phyloP scores from a whole-genome alignment of 2,329 filamentous ascomycete species.

The Penicillium sp. region DNA sequence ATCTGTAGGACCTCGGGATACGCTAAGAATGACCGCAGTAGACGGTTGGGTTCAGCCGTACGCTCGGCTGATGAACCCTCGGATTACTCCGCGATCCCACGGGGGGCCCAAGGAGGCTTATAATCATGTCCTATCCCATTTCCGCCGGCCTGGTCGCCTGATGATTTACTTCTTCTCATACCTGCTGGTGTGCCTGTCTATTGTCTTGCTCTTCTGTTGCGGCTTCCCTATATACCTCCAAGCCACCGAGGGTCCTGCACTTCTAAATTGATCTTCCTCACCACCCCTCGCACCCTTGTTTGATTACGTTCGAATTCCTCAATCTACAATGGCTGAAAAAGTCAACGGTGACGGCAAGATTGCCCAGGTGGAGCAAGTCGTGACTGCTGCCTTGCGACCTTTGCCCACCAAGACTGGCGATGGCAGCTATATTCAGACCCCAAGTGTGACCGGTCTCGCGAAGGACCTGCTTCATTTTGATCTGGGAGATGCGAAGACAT shows the following conservation, averaged over 20 bases:
- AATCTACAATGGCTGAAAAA: constrained; percentile 23
- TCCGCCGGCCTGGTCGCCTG: constrained; percentile 12
- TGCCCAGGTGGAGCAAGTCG: constrained; percentile 39
- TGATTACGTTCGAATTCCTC: neutral
- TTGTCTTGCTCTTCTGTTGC: neutral
- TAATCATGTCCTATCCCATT: constrained; percentile 15
- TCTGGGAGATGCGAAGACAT: constrained; percentile 46
- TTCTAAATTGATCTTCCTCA: neutral
- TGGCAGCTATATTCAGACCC: constrained; percentile 40
- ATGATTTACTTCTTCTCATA: constrained; percentile 6
- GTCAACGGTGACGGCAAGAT: constrained; percentile 36
- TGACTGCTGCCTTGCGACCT: constrained; percentile 45
- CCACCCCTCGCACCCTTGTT: neutral
- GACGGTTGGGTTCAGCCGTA: constrained; percentile 8
- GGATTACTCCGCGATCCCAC: constrained; percentile 14
- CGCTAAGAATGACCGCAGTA: constrained; percentile 4
- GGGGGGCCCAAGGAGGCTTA: constrained; percentile 4
- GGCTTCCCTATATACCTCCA: neutral
- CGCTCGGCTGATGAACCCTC: constrained; percentile 11
- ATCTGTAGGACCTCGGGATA: neutral
- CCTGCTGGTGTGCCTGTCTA: neutral
- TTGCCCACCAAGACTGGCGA: constrained; percentile 45
- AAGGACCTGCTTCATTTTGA: constrained; percentile 52
- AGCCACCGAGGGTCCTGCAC: neutral
- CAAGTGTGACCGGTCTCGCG: constrained; percentile 37